Conservation (phyloP, 139 green algal genomes). For the Tetradesmus lagerheimii region DNA sequence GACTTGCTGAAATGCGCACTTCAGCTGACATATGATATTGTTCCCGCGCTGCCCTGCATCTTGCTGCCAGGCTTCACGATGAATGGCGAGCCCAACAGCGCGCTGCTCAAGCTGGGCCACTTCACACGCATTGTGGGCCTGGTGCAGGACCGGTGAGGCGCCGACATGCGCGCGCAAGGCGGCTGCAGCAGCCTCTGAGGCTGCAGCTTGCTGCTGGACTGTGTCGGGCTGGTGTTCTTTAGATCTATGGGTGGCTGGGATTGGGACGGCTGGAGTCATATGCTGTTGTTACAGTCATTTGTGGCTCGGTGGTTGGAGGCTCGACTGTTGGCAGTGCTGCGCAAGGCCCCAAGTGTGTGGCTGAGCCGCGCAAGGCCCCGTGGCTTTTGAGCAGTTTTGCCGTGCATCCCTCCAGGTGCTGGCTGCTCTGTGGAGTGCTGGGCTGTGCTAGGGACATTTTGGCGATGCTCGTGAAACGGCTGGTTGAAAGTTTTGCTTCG, state of each 20-base stretch:
- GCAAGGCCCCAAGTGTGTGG: not conserved
- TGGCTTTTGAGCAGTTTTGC: not conserved
- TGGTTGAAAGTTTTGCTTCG: not conserved
- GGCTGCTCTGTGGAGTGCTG: not conserved
- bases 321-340: not conserved
- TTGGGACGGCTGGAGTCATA: too few species aligned
- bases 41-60: not conserved
- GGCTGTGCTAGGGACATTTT: not conserved
- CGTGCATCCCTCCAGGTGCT: not conserved
- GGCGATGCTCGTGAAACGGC: not conserved
- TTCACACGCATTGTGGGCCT: constrained; percentile 45
- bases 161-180: not conserved
- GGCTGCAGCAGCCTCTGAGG: not conserved
- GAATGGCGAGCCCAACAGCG: constrained; percentile 38
- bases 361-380: too few species aligned
- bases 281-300: not conserved
- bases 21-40: not conserved
- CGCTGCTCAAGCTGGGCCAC: constrained; percentile 45
- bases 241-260: too few species aligned
- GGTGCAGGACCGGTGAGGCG: constrained; percentile 7
- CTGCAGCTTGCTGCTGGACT: not conserved
- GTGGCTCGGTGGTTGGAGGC: not conserved
- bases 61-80: constrained; percentile 33
- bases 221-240: not conserved
- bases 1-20: not conserved